phyloP scores from a whole-genome alignment of 768 basidiomycete species.

The Boletus reticuloceps region DNA sequence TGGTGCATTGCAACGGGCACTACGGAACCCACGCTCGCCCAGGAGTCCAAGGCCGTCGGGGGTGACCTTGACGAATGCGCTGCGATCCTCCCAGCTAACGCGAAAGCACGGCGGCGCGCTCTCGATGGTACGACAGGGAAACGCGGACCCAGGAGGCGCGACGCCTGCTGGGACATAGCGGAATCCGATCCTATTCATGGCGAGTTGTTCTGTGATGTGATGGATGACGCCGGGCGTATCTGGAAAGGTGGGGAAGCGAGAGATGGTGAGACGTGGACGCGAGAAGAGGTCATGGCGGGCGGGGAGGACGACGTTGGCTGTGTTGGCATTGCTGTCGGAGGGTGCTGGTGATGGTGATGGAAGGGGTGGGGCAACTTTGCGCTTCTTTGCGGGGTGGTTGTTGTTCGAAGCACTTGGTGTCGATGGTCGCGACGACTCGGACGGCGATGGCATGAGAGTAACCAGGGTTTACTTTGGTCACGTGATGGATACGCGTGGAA shows the following conservation, averaged over 20 bases:
- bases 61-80: conserved; percentile 72
- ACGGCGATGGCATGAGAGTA: conserved; percentile 15
- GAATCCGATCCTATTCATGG: conserved; percentile 73
- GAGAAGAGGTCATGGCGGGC: conserved; percentile 68
- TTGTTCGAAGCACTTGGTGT: conserved; percentile 24
- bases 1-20: conserved; percentile 86
- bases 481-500: conserved; percentile 12
- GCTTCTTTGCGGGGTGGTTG: conserved; percentile 36
- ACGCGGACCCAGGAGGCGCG: conserved; percentile 50
- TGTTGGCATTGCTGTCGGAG: conserved; percentile 44
- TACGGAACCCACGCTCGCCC: conserved; percentile 88
- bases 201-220: conserved; percentile 67
- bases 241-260: conserved; percentile 69
- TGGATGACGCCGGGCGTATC: conserved; percentile 53
- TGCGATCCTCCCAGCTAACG: conserved; percentile 91
- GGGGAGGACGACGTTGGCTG: conserved; percentile 53
- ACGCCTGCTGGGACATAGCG: conserved; percentile 82
- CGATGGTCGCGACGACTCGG: conserved; percentile 35
- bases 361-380: conserved; percentile 49
- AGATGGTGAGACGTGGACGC: conserved; percentile 68
- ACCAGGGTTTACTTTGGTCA: conserved; percentile 9
- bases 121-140: conserved; percentile 80
- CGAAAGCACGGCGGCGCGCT: conserved; percentile 66
- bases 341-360: conserved; percentile 55
- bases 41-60: conserved; percentile 73